Evolutionary conservation across 345 rosid genomes (phyloP).

Genomic region (Raphanus sativus): DNA sequence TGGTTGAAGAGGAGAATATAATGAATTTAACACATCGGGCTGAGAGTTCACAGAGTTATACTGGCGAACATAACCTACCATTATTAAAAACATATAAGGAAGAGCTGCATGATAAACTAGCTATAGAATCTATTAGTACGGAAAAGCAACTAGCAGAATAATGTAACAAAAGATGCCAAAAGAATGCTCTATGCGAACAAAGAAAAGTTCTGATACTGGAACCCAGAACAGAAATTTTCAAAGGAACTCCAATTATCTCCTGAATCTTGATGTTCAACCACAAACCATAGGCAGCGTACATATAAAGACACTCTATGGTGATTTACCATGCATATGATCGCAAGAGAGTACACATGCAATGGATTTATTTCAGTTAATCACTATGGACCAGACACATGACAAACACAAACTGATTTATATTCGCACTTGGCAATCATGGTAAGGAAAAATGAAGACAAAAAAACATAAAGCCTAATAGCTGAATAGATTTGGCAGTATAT

Average conservation of each 20-base stretch:
- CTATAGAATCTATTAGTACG: background rate
- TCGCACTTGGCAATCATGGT: slow-evolving; percentile 10
- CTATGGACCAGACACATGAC: background rate
- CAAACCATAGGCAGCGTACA: background rate
- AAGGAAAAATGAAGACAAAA: background rate
- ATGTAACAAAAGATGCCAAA: slow-evolving; percentile 4
- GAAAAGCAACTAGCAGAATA: slow-evolving; percentile 2
- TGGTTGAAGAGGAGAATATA: slow-evolving; percentile 95
- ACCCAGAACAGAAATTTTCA: background rate
- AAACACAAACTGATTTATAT: background rate
- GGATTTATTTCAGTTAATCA: background rate
- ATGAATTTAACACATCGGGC: slow-evolving; percentile 90
- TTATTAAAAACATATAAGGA: slow-evolving; percentile 21
- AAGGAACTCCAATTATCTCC: background rate
- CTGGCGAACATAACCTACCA: slow-evolving; percentile 76
- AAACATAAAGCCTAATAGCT: slow-evolving; percentile 3
- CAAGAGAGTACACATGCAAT: slow-evolving; percentile 6
- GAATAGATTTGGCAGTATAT: background rate
- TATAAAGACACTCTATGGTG: background rate
- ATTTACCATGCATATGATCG: slow-evolving; percentile 11
- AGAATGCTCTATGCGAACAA: background rate
- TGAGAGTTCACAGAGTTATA: slow-evolving; percentile 89
- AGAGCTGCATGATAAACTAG: slow-evolving; percentile 1
- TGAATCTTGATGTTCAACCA: background rate
- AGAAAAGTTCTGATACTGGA: background rate